phyloP scores from a whole-genome alignment of 805 yeast genomes.

The Teunomyces panamensis region DNA sequence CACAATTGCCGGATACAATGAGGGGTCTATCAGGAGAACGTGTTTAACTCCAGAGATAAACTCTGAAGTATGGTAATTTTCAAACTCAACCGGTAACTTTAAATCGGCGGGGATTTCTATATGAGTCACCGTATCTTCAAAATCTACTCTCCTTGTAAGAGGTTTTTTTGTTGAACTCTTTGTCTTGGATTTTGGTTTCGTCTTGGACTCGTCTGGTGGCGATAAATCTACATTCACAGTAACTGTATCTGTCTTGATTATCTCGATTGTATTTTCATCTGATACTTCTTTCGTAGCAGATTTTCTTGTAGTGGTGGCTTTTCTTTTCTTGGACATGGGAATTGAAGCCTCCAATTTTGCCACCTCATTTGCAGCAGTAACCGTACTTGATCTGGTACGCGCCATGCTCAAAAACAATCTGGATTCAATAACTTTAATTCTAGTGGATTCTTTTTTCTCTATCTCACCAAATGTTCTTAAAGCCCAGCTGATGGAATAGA shows the following conservation, averaged over 20 bases:
- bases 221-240: not conserved
- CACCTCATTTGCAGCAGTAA: not conserved
- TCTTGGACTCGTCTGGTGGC: not conserved
- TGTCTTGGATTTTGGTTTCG: not conserved
- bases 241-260: not conserved
- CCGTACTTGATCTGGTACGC: constrained; percentile 1
- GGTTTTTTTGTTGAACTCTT: constrained; percentile 2
- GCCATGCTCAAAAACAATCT: not conserved
- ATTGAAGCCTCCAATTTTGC: constrained; percentile 1
- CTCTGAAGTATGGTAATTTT: constrained; percentile 28
- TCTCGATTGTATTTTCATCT: not conserved
- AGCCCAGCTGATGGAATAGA: not conserved
- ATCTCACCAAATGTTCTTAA: too few species aligned
- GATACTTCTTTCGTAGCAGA: not conserved
- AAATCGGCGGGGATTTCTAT: constrained; percentile 6
- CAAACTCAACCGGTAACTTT: constrained; percentile 24
- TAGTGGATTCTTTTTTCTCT: not conserved
- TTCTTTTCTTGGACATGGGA: not conserved
- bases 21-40: constrained; percentile 28
- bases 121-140: constrained; percentile 10
- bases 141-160: constrained; percentile 2
- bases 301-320: not conserved
- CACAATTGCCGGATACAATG: constrained; percentile 32
- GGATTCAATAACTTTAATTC: not conserved
- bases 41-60: constrained; percentile 32